Conservation (phyloP, 2,329 filamentous ascomycete species). For the Botrytis deweyae region DNA sequence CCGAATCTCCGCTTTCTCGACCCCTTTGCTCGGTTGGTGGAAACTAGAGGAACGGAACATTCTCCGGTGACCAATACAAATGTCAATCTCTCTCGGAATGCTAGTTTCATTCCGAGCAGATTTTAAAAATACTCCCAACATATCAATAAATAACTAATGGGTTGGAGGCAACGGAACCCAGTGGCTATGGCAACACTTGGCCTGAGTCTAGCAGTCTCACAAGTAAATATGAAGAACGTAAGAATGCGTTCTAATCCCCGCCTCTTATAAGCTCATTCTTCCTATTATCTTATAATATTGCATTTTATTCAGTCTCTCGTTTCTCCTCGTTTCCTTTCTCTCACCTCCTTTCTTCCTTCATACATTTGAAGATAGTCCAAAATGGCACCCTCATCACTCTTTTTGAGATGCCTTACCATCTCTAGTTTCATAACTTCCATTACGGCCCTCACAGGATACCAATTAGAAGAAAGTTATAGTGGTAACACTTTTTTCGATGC, state of each 20-base stretch:
- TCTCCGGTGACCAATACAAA: not conserved
- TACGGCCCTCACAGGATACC: not conserved
- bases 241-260: conserved; percentile 4
- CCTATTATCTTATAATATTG: not conserved
- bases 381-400: conserved; percentile 15
- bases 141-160: not conserved
- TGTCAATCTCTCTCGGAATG: not conserved
- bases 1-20: not conserved
- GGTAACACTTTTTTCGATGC: not conserved
- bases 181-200: not conserved
- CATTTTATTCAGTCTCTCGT: not conserved
- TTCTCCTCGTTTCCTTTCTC: not conserved
- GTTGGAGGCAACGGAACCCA: not conserved
- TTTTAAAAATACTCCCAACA: not conserved
- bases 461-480: not conserved
- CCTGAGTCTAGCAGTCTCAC: not conserved
- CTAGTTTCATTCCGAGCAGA: not conserved
- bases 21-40: not conserved
- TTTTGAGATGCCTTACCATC: conserved; percentile 18
- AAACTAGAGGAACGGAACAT: not conserved
- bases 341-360: conserved; percentile 1
- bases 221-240: conserved; percentile 6
- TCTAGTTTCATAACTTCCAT: not conserved
- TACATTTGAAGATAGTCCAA: not conserved
- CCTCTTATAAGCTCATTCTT: not conserved